Conservation (phyloP, 2,329 filamentous ascomycete species). For the Sporothrix globosa region DNA sequence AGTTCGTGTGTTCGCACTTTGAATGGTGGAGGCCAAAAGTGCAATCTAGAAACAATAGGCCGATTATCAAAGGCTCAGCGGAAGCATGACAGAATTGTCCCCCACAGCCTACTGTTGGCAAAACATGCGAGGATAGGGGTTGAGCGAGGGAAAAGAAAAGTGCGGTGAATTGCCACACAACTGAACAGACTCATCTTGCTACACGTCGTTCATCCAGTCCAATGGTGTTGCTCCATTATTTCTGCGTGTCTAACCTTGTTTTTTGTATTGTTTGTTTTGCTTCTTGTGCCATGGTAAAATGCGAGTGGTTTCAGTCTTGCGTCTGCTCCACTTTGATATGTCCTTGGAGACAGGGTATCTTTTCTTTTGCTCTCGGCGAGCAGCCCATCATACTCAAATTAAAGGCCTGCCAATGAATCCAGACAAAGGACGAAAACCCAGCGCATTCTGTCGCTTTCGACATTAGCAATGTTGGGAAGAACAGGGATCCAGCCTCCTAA, state of each 20-base stretch:
- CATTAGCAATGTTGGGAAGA: neutral
- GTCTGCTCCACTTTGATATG: neutral
- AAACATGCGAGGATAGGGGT: neutral
- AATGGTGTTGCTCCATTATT: neutral
- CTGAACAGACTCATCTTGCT: neutral
- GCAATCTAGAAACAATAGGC: too few relatives aligned
- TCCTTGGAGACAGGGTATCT: neutral
- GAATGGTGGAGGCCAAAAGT: too few relatives aligned
- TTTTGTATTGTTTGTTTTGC: neutral
- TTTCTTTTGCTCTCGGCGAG: neutral
- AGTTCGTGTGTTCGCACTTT: too few relatives aligned
- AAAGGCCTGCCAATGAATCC: neutral
- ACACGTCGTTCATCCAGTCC: neutral
- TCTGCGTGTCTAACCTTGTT: neutral
- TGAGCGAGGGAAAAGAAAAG: constrained; percentile 4
- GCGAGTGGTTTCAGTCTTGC: neutral
- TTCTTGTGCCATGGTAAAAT: constrained; percentile 5
- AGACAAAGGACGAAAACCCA: too few relatives aligned
- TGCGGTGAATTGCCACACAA: constrained; percentile 11
- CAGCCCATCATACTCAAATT: neutral
- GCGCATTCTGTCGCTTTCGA: too few relatives aligned
- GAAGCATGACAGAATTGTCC: too few relatives aligned
- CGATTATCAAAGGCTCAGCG: too few relatives aligned
- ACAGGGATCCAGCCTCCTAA: neutral
- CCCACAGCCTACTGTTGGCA: neutral